phyloP scores from a whole-genome alignment of 441 rosid species.

The Bocquillonia castaneifolia region DNA sequence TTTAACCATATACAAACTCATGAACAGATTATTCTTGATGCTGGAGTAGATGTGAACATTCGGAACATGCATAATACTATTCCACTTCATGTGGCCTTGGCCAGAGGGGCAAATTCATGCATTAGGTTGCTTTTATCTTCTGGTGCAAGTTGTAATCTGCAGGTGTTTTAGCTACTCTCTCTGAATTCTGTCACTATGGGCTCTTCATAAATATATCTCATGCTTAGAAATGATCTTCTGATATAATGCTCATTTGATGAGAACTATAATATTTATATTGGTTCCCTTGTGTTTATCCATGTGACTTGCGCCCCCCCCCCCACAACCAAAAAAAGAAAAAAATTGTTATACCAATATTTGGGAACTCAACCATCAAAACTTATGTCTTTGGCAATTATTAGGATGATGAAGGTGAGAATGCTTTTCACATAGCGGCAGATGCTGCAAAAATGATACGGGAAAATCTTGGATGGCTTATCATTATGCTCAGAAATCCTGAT shows the following conservation, averaged over 20 bases:
- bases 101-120: conserved; percentile 89
- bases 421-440: conserved; percentile 99
- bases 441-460: conserved; percentile 98
- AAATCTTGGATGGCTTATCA: conserved; percentile 93
- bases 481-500: conserved; percentile 78
- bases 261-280: conserved; percentile 1
- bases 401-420: conserved; percentile 99
- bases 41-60: conserved; percentile 94
- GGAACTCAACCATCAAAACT: conserved; percentile 2
- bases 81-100: conserved; percentile 95
- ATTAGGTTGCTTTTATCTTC: conserved; percentile 82
- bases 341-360: background rate
- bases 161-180: conserved; percentile 43
- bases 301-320: background rate
- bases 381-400: conserved; percentile 29
- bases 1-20: conserved; percentile 19
- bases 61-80: conserved; percentile 81
- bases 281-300: background rate
- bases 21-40: conserved; percentile 81
- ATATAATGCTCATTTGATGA: background rate
- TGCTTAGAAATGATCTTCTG: background rate
- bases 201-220: conserved; percentile 13
- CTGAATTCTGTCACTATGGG: background rate
- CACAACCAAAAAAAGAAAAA: too few species aligned
- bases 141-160: conserved; percentile 86